Base-by-base conservation (phyloP, 2,329 filamentous ascomycete species). In the Huntiella omanensis region DNA sequence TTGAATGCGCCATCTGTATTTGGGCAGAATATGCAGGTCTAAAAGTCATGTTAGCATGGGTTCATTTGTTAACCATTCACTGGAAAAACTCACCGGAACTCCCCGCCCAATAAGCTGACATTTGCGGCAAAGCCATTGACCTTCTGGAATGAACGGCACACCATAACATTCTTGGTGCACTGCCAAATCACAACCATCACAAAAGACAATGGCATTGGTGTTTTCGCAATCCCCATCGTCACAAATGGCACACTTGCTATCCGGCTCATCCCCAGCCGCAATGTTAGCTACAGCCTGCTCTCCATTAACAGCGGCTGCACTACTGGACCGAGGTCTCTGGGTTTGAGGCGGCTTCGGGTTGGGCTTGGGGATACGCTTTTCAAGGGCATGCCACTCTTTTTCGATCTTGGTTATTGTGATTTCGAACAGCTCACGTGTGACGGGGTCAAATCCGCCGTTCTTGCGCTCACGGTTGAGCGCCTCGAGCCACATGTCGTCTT, bases 221-320 rank as follows among this genome's bases (percentile, higher is more conserved):
- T 98, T 98, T 63, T 98, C 91, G 58, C 91, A 98, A 58, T 98
- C 91, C n/a, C 91, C 91, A 57, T 98, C 91, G 58, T 98, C 91
- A 59, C 91, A 98, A 49, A 98, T 92, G 16, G 85, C 87, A 59
- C 91, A 98, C 61, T 94, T 96, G 55, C 82, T 94, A 61, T 98
- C 91, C 55, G 91, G 87, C 61, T 96, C 88, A 62, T 96, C 91
- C 15, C 85, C 85, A 3, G 40, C 40, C 33, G 40, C 19, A 10
- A 16, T 46, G 5, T 40, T 39, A 8, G 37, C 47, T 22, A 73
- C 77, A 52, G 81, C 76, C 39, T 83, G 80, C 63, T 96, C 91
- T 47, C 91, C 88, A 60, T 95, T 96, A 13, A 96, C 88, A 4
- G 91, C 88, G 19, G 85, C 88, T 40, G 88, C 88, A 47, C 86